Conservation (phyloP, 2,329 filamentous ascomycete species). For the Sclerotinia glacialis region DNA sequence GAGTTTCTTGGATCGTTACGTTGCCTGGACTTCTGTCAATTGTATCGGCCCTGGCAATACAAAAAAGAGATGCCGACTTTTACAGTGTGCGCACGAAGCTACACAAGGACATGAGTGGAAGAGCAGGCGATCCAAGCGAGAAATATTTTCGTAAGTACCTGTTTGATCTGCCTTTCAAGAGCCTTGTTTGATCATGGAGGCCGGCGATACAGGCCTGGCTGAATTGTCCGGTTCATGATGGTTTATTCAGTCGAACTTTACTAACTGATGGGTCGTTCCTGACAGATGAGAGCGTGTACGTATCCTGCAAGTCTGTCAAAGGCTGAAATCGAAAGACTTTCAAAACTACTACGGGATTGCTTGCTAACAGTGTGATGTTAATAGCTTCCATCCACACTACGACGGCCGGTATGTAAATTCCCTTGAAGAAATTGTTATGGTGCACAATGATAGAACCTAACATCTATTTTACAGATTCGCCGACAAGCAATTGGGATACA, state of each 20-base stretch:
- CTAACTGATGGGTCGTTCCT: neutral
- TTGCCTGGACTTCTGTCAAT: slow-evolving; percentile 31
- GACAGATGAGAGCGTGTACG: slow-evolving; percentile 39
- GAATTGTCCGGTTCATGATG: neutral
- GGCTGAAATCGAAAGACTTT: neutral
- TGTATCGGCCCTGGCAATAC: slow-evolving; percentile 33
- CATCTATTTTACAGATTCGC: slow-evolving; percentile 39
- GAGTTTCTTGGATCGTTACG: slow-evolving; percentile 32
- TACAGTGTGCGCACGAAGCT: slow-evolving; percentile 35
- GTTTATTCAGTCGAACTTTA: neutral
- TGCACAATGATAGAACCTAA: neutral
- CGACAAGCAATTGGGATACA: slow-evolving; percentile 43
- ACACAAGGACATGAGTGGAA: slow-evolving; percentile 39
- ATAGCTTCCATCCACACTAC: slow-evolving; percentile 42
- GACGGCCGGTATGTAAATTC: slow-evolving; percentile 40
- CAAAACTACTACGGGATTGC: neutral
- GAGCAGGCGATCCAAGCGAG: slow-evolving; percentile 31
- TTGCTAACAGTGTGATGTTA: slow-evolving; percentile 24
- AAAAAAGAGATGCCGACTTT: slow-evolving; percentile 38
- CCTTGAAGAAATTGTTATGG: neutral
- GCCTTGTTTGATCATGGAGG: neutral
- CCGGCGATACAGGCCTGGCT: neutral
- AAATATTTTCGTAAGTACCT: slow-evolving; percentile 43
- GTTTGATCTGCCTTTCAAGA: neutral
- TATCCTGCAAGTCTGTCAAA: slow-evolving; percentile 14